Evolutionary conservation across 306 rosid genomes (phyloP).

Genomic region (Prunus padus): DNA sequence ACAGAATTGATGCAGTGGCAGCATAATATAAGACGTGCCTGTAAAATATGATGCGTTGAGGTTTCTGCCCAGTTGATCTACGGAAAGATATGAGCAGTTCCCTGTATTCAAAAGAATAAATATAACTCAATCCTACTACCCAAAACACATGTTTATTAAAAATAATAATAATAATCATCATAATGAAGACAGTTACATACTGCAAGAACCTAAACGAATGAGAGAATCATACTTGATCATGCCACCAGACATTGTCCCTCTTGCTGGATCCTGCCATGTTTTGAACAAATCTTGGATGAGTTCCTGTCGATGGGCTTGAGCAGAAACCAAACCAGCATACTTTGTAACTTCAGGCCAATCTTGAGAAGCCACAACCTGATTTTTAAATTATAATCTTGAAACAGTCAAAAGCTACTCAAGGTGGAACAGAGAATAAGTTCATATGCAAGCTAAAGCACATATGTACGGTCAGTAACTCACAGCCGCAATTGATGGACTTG

Average conservation of each 20-base stretch:
- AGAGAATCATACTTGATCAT: conserved; percentile 63
- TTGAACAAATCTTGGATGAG: conserved; percentile 74
- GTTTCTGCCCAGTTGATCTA: conserved; percentile 96
- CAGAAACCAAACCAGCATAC: conserved; percentile 75
- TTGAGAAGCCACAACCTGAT: conserved; percentile 82
- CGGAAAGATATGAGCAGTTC: conserved; percentile 97
- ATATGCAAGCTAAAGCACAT: neutral
- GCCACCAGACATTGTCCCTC: conserved; percentile 70
- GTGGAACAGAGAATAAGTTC: neutral
- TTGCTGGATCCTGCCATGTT: conserved; percentile 74
- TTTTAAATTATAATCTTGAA: conserved; percentile 7
- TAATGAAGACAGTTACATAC: neutral
- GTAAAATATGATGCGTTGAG: conserved; percentile 89
- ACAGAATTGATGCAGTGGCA: neutral
- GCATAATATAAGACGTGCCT: conserved; percentile 38
- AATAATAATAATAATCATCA: neutral
- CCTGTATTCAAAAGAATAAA: conserved; percentile 36
- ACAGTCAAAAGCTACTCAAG: neutral
- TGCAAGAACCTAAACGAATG: conserved; percentile 1
- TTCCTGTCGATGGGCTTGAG: conserved; percentile 80
- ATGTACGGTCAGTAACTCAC: conserved; percentile 33
- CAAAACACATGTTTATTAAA: neutral
- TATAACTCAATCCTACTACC: neutral
- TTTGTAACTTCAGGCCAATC: conserved; percentile 90
- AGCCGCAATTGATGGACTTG: conserved; percentile 76